Evolutionary conservation across 106 monocot species (phyloP).

Genomic region (Gastrodia elata): DNA sequence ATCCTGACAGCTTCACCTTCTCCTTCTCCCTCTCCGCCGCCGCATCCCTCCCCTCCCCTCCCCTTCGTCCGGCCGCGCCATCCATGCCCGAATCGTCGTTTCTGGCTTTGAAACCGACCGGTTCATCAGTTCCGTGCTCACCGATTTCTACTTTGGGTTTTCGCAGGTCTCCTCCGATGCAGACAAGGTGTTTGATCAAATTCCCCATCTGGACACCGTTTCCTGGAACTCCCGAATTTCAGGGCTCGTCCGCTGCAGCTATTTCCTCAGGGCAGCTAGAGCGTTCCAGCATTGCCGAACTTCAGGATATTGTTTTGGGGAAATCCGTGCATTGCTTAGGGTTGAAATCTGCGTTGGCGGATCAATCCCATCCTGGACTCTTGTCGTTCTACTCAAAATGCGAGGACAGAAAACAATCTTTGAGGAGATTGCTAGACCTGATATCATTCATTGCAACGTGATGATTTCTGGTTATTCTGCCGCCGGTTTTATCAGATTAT

Average conservation of each 20-base stretch:
- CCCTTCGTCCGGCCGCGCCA: slow-evolving; percentile 14
- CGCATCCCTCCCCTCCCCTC: slow-evolving; percentile 7
- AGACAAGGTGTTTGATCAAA: slow-evolving; percentile 63
- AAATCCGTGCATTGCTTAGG: slow-evolving; percentile 33
- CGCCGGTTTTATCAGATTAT: slow-evolving; percentile 23
- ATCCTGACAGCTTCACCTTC: slow-evolving; percentile 37
- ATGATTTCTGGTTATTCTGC: slow-evolving; percentile 67
- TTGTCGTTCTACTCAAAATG: slow-evolving; percentile 76
- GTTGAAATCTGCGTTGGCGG: slow-evolving; percentile 24
- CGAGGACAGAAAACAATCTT: slow-evolving; percentile 30
- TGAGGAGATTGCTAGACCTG: slow-evolving; percentile 17
- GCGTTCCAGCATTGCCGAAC: slow-evolving; percentile 34
- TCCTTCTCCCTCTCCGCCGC: slow-evolving; percentile 29
- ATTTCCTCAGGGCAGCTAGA: slow-evolving; percentile 15
- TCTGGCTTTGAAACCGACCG: slow-evolving; percentile 20
- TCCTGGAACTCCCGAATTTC: slow-evolving; percentile 59
- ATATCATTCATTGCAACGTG: slow-evolving; percentile 53
- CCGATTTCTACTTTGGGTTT: slow-evolving; percentile 36
- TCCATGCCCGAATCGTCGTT: slow-evolving; percentile 41
- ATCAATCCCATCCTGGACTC: slow-evolving; percentile 45
- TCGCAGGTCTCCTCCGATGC: slow-evolving; percentile 24
- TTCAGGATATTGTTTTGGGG: slow-evolving; percentile 33
- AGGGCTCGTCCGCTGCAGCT: slow-evolving; percentile 30
- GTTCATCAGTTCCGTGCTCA: slow-evolving; percentile 50
- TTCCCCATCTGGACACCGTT: slow-evolving; percentile 47